Base-by-base conservation (phyloP, 495 filamentous ascomycete species). In the Penicillium atrosanguineum region DNA sequence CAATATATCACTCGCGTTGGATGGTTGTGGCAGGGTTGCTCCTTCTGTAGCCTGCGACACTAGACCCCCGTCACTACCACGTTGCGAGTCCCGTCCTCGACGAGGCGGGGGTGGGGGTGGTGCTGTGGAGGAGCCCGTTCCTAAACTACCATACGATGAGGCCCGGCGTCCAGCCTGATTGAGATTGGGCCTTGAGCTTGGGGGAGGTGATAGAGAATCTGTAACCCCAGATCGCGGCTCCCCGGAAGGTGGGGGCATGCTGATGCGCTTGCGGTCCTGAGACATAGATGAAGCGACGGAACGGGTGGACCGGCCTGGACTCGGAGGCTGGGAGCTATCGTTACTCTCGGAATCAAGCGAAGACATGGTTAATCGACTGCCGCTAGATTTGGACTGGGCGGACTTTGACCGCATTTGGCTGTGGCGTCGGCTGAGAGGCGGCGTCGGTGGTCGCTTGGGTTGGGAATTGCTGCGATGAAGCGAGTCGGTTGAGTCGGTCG, bases 91-190 rank as follows among this genome's bases (percentile, higher is more conserved):
- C 20, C 83, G 74, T 50, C 77, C 74, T 44, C 83, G 76, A 14
- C 82, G 75, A 15, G 82, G 84, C 26, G 84, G 83, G 8, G 85
- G 85, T 19, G 82, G 84, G 2, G 85, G 84, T 0, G 80, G 82
- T n/a, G 45, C 53, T 19, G 56, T 42, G n/a, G 65, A 55, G 12
- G 70, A 69, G 55, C 66, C 55, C 39, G 74, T 64, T 47, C 73
- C 15, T 52, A 70, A 39, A 42, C 57, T 61, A 6, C 57, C 59
- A 55, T 65, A 53, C 8, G 62, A 65, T 6, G 65, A 63, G 6
- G 50, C 51, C 29, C 62, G 60, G 19, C 61, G 57, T 18, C 52
- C 61, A 26, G 54, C 47, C 39, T 51, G 43, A 25, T 48, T 43
- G 14, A 51, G 43, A 25, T 48, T 43, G 14, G 53, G 47, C 29